Percentiles rank a stretch among this genome's conserved stretches.
phyloP scores from a whole-genome alignment of 78 protist species.

The Diacronema lutheri region DNA sequence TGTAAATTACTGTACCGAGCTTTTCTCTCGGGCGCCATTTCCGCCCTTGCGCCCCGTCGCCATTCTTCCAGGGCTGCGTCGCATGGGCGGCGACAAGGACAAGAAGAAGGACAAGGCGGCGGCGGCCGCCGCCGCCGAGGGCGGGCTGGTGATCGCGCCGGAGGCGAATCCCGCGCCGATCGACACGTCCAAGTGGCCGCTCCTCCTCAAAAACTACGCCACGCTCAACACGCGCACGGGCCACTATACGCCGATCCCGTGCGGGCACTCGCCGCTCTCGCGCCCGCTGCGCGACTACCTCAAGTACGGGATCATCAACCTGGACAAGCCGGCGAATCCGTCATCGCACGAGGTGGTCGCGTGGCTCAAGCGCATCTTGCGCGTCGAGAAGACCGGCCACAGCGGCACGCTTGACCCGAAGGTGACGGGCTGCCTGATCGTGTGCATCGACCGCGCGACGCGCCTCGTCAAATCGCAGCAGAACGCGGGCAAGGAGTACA shows the following conservation, averaged over 20 bases:
- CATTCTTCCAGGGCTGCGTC: too few relatives aligned
- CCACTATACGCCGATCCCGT: slow-evolving; percentile 95
- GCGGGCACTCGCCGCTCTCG: slow-evolving; percentile 92
- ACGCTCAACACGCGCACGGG: slow-evolving; percentile 87
- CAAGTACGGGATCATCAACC: slow-evolving; percentile 95
- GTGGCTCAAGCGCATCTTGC: slow-evolving; percentile 90
- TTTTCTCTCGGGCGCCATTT: background rate
- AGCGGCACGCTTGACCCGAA: slow-evolving; percentile 99
- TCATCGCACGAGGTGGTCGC: slow-evolving; percentile 99
- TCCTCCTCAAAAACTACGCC: slow-evolving; percentile 92
- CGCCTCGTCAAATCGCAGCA: slow-evolving; percentile 99
- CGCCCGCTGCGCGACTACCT: slow-evolving; percentile 92
- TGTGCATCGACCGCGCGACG: slow-evolving; percentile 98
- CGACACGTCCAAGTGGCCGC: slow-evolving; percentile 82
- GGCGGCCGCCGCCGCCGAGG: background rate
- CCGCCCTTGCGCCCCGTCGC: background rate
- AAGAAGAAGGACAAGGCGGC: background rate
- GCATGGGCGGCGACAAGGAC: background rate
- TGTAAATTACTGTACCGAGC: too few relatives aligned
- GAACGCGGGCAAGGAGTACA: slow-evolving; percentile 98
- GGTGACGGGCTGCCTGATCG: slow-evolving; percentile 98
- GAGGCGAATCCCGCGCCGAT: slow-evolving; percentile 24
- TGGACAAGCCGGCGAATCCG: slow-evolving; percentile 99
- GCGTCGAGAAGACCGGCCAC: slow-evolving; percentile 98
- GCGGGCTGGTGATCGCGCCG: slow-evolving; percentile 37